Evolutionary conservation across 257 asterid genomes (phyloP), one percentile per base, ranked within the genome.

Genomic region (Euphrasia confusa): DNA sequence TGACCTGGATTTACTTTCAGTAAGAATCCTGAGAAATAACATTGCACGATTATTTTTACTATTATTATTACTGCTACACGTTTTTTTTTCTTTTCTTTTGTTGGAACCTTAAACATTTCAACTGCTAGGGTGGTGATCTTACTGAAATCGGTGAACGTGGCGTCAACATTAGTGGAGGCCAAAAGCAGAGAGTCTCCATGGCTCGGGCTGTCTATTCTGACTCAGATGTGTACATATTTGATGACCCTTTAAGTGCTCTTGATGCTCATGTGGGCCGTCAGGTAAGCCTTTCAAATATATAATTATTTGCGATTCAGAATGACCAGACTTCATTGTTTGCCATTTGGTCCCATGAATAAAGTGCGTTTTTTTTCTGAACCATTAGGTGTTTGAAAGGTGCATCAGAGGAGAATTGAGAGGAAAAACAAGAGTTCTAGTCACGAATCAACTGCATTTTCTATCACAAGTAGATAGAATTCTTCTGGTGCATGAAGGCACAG

Each of bases 131-230:
- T 74, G 94, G 95, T 67, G 97, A 93, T 82, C 85, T 87, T 74
- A 89, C 99, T 72, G 99, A 93, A 84, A 93, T 93, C 74, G 99
- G 99, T 60, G 99, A 93, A 81, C 90, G 99, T 47, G 99, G 99
- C 63, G 96, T 93, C 78, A 93, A 93, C 76, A 89, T 93, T 55
- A 93, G 99, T 79, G 99, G 99, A 72, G 99, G 99, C 35, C 99
- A 93, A 78, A 93, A 89, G 82, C 99, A 93, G 74, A 85, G 99
- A 71, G 97, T 93, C 76, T 93, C 99, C 42, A 81, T 93, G 99
- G 99, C 99, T 56, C 79, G 99, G 61, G 97, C 97, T 61, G 96
- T 87, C 39, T 93, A 93, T 75, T 93, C 97, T 32, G 66, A 84
- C 82, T 89, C 99, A 7, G 99, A 93, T 74, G 95, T 89, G 44